Percentiles rank a stretch among this genome's conserved stretches.
Evolutionary conservation across 371 early-diverging fungal species (phyloP).

Genomic region (Chytridium lagenaria): DNA sequence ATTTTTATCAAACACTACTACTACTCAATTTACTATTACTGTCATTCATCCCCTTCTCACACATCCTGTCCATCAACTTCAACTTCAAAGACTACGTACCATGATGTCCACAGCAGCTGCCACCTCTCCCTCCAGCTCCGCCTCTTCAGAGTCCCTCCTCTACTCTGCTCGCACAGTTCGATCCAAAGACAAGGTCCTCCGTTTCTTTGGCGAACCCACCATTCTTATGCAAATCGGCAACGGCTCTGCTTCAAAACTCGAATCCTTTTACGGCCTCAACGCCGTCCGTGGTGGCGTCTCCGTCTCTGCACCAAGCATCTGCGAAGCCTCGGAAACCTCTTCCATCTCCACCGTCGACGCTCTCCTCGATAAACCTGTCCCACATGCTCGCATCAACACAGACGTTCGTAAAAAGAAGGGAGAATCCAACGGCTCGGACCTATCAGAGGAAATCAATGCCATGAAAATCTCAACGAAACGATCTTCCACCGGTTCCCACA

Average conservation of each 20-base stretch:
- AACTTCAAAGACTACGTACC: background rate
- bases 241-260: slow-evolving; percentile 15
- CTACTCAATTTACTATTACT: background rate
- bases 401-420: background rate
- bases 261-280: slow-evolving; percentile 22
- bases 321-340: background rate
- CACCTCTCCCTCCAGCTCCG: background rate
- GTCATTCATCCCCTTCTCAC: background rate
- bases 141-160: too few relatives aligned
- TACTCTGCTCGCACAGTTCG: slow-evolving; percentile 14
- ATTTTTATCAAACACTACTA: background rate
- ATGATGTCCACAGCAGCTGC: background rate
- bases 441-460: background rate
- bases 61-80: background rate
- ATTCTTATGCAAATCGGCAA: slow-evolving; percentile 20
- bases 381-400: background rate
- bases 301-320: background rate
- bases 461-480: background rate
- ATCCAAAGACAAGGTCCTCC: slow-evolving; percentile 27
- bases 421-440: background rate
- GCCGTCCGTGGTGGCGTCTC: background rate
- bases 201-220: slow-evolving; percentile 32
- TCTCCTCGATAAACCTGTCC: background rate
- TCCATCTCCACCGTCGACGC: slow-evolving; percentile 12
- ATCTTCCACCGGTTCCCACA: background rate